These are phyloP conservation scores for Extremus antarcticus DNA, from an alignment of 495 filamentous ascomycete species.

Conservation along the genomic window DNA sequence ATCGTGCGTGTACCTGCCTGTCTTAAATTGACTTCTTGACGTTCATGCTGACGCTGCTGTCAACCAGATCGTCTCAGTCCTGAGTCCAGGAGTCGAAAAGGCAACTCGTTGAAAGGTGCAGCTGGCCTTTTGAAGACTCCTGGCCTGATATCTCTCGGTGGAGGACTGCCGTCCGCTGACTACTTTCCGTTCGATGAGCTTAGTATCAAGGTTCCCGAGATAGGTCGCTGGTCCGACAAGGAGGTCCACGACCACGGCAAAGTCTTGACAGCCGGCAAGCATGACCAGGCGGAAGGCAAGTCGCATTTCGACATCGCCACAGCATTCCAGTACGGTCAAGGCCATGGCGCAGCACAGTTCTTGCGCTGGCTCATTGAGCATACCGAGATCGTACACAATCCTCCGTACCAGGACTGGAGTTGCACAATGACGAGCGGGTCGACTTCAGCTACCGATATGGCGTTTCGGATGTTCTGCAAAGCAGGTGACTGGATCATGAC, in stretches of 20 bases:
- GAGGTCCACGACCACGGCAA: slow-evolving; percentile 39
- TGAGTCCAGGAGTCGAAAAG: slow-evolving; percentile 36
- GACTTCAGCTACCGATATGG: slow-evolving; percentile 66
- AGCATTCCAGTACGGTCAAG: slow-evolving; percentile 82
- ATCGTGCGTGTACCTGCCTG: slow-evolving; percentile 56
- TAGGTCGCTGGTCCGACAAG: slow-evolving; percentile 57
- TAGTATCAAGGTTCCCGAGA: slow-evolving; percentile 53
- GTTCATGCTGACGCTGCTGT: slow-evolving; percentile 9
- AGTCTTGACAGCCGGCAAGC: slow-evolving; percentile 60
- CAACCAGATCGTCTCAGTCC: slow-evolving; percentile 42
- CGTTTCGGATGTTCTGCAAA: slow-evolving; percentile 66
- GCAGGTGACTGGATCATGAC: slow-evolving; percentile 62
- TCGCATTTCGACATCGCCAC: slow-evolving; percentile 67
- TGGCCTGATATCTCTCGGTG: slow-evolving; percentile 75
- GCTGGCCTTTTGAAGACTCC: slow-evolving; percentile 64
- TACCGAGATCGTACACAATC: slow-evolving; percentile 63
- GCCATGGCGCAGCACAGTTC: slow-evolving; percentile 73
- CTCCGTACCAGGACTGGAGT: slow-evolving; percentile 77
- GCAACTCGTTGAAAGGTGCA: slow-evolving; percentile 55
- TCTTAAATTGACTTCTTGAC: no score
- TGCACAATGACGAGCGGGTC: slow-evolving; percentile 64
- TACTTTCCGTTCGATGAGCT: slow-evolving; percentile 78
- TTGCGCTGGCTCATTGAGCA: slow-evolving; percentile 86
- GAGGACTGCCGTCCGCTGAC: slow-evolving; percentile 76
- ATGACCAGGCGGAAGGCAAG: slow-evolving; percentile 59